Conservation (phyloP, 345 rosid species). For the Sisymbrium altissimum region DNA sequence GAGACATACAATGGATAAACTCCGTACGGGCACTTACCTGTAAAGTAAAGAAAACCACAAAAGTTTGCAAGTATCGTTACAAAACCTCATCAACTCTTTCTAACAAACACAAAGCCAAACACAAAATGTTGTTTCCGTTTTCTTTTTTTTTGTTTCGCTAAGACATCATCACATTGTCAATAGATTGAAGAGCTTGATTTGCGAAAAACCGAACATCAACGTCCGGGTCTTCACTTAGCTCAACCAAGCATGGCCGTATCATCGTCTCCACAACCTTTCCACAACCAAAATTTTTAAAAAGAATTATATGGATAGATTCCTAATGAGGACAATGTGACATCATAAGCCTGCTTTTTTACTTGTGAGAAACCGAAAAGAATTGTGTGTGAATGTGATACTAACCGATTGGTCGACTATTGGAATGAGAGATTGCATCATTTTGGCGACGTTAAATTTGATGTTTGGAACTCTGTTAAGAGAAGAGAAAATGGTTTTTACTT, state of each 20-base stretch:
- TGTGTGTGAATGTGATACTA: constrained; percentile 33
- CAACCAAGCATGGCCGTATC: constrained; percentile 74
- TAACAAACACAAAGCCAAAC: not conserved
- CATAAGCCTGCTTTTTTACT: not conserved
- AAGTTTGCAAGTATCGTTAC: not conserved
- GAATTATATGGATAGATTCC: not conserved
- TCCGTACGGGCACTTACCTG: not conserved
- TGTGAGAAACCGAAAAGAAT: not conserved
- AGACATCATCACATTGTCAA: constrained; percentile 74
- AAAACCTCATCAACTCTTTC: not conserved
- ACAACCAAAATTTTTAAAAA: not conserved
- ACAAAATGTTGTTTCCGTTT: not conserved
- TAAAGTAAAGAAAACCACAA: not conserved
- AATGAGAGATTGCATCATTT: constrained; percentile 78
- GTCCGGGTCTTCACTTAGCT: constrained; percentile 86
- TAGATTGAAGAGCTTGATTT: constrained; percentile 68
- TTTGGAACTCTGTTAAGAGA: constrained; percentile 66
- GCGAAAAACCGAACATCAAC: constrained; percentile 89
- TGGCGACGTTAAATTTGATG: constrained; percentile 90
- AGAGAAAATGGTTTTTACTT: not conserved
- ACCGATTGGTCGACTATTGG: constrained; percentile 83
- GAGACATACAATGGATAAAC: not conserved
- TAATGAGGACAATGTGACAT: not conserved
- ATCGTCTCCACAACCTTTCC: constrained; percentile 71
- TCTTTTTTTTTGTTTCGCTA: constrained; percentile 32